Percentiles rank a stretch among this genome's conserved stretches.
phyloP scores from a whole-genome alignment of 1,284 basidiomycete genomes.

The Naganishia sp. region DNA sequence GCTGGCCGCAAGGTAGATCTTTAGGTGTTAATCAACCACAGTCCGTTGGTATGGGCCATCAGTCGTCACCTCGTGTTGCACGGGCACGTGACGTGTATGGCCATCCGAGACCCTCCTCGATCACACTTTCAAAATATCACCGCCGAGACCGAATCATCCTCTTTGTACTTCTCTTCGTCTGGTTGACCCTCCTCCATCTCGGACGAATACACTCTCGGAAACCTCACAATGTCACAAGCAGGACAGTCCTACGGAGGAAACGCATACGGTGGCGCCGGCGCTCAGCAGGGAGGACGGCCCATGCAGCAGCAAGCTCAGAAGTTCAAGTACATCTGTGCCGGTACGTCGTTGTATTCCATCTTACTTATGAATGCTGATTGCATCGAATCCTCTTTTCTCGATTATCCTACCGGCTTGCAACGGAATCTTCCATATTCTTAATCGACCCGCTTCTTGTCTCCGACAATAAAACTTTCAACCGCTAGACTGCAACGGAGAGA shows the following conservation, averaged over 20 bases:
- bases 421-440: slow-evolving; percentile 1
- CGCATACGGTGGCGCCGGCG: slow-evolving; percentile 15
- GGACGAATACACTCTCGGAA: not conserved
- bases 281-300: slow-evolving; percentile 14
- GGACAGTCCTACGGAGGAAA: slow-evolving; percentile 21
- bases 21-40: not conserved
- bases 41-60: not conserved
- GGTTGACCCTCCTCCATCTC: not conserved
- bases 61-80: not conserved
- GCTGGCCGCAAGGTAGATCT: not conserved
- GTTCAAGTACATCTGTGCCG: slow-evolving; percentile 91
- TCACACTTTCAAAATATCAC: slow-evolving; percentile 20
- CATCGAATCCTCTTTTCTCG: not conserved
- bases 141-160: not conserved
- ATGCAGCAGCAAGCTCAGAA: slow-evolving; percentile 52
- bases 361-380: slow-evolving; percentile 15
- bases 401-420: not conserved
- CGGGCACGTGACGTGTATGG: slow-evolving; percentile 25
- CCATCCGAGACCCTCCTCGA: not conserved
- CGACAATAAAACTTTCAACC: not conserved
- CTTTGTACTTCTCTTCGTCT: not conserved
- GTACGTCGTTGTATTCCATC: slow-evolving; percentile 56
- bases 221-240: slow-evolving; percentile 13
- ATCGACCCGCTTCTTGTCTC: slow-evolving; percentile 13
- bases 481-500: slow-evolving; percentile 91